Evolutionary conservation across 1,139 yeast species (phyloP).

Genomic region (Eremothecium sinecaudum): DNA sequence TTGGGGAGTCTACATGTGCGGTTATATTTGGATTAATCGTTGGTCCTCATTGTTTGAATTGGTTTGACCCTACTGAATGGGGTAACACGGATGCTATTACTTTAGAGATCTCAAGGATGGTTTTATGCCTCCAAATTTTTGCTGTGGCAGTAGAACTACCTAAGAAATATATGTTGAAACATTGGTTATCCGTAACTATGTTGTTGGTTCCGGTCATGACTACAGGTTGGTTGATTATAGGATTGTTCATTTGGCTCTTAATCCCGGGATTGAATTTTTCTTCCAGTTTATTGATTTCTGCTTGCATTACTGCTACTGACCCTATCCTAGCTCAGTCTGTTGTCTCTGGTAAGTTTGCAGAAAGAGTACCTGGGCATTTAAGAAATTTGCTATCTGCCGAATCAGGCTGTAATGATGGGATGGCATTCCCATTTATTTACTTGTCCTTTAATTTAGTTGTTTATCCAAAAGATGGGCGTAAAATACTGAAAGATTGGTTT

Average conservation of each 20-base stretch:
- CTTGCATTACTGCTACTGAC: slow-evolving; percentile 95
- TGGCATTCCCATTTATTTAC: slow-evolving; percentile 93
- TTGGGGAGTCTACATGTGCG: slow-evolving; percentile 95
- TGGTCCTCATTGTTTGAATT: slow-evolving; percentile 84
- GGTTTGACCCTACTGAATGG: slow-evolving; percentile 88
- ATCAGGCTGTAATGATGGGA: slow-evolving; percentile 95
- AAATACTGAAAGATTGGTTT: slow-evolving; percentile 78
- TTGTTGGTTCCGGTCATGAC: slow-evolving; percentile 90
- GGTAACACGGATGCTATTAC: slow-evolving; percentile 84
- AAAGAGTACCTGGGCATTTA: slow-evolving; percentile 92
- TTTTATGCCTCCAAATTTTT: slow-evolving; percentile 84
- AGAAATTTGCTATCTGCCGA: slow-evolving; percentile 86
- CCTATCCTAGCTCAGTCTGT: slow-evolving; percentile 98
- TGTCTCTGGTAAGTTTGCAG: slow-evolving; percentile 97
- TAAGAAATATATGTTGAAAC: slow-evolving; percentile 81
- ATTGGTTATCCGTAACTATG: slow-evolving; percentile 75
- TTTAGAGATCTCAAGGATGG: slow-evolving; percentile 78
- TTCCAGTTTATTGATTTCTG: slow-evolving; percentile 71
- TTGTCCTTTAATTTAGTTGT: slow-evolving; percentile 61
- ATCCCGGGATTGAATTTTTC: slow-evolving; percentile 77
- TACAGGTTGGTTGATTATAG: slow-evolving; percentile 82
- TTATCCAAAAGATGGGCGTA: slow-evolving; percentile 53
- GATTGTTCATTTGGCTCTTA: slow-evolving; percentile 73
- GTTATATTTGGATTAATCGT: slow-evolving; percentile 82
- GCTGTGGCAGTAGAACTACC: slow-evolving; percentile 98